Percentiles rank a stretch among this genome's conserved stretches.
phyloP scores from a whole-genome alignment of 2,329 filamentous ascomycete species.

The Fusarium sp. region DNA sequence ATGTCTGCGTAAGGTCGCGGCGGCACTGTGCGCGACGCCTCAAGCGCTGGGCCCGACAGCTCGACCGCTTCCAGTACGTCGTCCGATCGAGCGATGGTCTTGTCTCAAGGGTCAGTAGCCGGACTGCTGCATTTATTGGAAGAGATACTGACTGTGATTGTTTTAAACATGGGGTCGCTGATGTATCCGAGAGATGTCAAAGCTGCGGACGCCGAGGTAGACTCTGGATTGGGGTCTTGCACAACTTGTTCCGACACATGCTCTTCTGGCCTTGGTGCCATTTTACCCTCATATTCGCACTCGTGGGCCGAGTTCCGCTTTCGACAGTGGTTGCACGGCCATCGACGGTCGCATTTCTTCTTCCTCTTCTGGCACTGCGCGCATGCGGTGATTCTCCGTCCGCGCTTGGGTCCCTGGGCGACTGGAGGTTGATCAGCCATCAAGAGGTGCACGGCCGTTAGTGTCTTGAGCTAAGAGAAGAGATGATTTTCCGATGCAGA shows the following conservation, averaged over 20 bases:
- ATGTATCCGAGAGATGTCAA: slow-evolving; percentile 3
- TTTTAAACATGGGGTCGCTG: not conserved
- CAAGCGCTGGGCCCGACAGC: not conserved
- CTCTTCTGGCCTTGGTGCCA: not conserved
- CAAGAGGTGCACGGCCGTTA: not conserved
- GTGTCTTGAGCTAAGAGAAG: not conserved
- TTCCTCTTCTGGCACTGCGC: not conserved
- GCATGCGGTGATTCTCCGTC: not conserved
- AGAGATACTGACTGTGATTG: not conserved
- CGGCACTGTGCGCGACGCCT: not conserved
- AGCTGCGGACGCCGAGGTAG: not conserved
- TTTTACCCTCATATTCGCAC: not conserved
- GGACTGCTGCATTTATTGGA: fast-evolving
- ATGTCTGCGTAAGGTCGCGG: not conserved
- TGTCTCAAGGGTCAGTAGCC: not conserved
- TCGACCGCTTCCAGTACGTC: not conserved
- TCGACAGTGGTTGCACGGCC: not conserved
- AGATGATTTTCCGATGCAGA: not conserved
- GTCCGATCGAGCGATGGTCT: not conserved
- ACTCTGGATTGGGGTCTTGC: not conserved
- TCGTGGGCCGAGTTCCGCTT: not conserved
- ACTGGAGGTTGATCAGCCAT: not conserved
- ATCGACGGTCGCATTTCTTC: slow-evolving; percentile 10
- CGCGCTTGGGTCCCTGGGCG: not conserved
- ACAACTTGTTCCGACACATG: not conserved